Evolutionary conservation across 306 rosid species (phyloP), one percentile per base, ranked within the genome.

Genomic region (Begonia loranthoides): DNA sequence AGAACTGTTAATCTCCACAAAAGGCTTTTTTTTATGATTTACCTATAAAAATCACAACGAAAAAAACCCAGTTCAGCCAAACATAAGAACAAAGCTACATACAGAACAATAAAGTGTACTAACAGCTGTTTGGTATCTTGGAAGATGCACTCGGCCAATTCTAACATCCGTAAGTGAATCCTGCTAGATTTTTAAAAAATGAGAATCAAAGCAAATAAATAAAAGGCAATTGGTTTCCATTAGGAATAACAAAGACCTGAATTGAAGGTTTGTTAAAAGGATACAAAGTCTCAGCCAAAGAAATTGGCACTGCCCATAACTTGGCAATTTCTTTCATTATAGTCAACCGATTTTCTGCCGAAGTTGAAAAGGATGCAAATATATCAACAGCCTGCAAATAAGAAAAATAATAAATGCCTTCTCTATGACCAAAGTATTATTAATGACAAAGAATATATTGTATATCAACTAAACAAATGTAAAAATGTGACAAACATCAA

Each of bases 1-100:
- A 64, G 94, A 85, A 76, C 73, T 80, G 41, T 79, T 78, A 22
- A 90, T 76, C 68, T 76, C 94, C 28, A 86, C 93, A 71, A 90
- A 82, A 61, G 82, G 72, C 61, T 58, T 73, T 41, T 41, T 60
- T 66, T 33, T 58, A 12, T 56, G 60, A 14, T 22, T 59, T 43
- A 14, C 55, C 97, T 89, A 81, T 79, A 73, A 49, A 53, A 60
- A 13, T 14, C 12, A 19, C 41, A 11, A 50, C 13, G 17, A 38
- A 17, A 49, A 24, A 49, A 58, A n/a, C n/a, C n/a, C n/a, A 21
- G 59, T 46, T 51, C 39, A 43, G 12, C 58, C 53, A 68, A 69
- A 34, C 54, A 51, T 70, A 28, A 58, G 34, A 62, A 50, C 34
- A 34, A 17, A 62, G 36, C 36, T 28, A 28, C 36, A 52, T 56